Conservation (phyloP, 2,329 filamentous ascomycete genomes). For the Geosmithia putterillii region DNA sequence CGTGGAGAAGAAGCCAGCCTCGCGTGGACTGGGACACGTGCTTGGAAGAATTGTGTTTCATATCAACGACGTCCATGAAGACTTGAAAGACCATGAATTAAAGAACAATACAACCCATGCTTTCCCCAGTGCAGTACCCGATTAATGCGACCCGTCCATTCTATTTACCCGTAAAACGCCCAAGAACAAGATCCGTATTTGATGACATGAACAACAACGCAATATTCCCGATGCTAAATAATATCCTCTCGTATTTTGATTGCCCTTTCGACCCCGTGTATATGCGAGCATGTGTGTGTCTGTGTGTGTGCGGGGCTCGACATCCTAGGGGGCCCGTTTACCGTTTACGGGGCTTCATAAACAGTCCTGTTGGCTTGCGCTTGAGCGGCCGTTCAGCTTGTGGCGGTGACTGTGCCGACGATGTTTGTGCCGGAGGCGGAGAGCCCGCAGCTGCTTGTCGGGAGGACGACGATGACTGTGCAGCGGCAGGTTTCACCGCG, state of each 20-base stretch:
- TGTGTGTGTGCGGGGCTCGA: too few species aligned
- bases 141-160: neutral
- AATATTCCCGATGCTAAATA: conserved; percentile 1
- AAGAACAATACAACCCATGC: neutral
- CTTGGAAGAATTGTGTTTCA: too few species aligned
- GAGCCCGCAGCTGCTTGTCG: conserved; percentile 1
- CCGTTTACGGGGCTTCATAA: conserved; percentile 34
- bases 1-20: too few species aligned
- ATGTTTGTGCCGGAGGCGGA: neutral
- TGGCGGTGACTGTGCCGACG: neutral
- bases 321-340: too few species aligned
- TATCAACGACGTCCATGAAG: too few species aligned
- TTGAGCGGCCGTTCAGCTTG: conserved; percentile 24
- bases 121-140: too few species aligned
- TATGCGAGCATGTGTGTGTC: too few species aligned
- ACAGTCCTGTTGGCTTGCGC: conserved; percentile 34
- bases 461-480: neutral
- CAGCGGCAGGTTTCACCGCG: neutral
- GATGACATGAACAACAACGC: neutral
- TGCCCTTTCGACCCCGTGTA: too few species aligned
- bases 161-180: neutral
- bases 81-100: too few species aligned
- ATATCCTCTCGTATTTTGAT: too few species aligned
- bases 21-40: too few species aligned
- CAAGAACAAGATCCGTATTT: too few species aligned